phyloP scores from a whole-genome alignment of 202 grass and related monocot genomes.

The Alloteropsis angusta region DNA sequence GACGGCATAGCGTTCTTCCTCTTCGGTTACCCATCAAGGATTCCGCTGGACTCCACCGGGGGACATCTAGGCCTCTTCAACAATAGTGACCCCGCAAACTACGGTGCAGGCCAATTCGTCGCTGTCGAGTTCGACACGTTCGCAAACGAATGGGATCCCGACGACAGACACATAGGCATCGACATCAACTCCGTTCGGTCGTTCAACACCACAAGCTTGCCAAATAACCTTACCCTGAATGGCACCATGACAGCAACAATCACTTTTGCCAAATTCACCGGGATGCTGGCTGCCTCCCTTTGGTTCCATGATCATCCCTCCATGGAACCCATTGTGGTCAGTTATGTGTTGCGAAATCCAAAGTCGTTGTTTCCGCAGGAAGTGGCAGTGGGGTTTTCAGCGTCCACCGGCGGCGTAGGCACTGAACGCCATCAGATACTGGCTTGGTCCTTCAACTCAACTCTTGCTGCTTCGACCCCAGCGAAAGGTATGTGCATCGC shows the following conservation, averaged over 20 bases:
- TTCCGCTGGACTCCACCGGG: neutral
- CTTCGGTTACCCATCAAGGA: neutral
- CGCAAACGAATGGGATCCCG: neutral
- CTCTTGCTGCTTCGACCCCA: no score
- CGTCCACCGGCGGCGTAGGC: neutral
- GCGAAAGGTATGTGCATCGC: no score
- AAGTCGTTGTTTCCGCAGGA: neutral
- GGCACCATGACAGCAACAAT: neutral
- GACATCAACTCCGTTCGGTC: slow-evolving; percentile 26
- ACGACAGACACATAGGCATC: slow-evolving; percentile 19
- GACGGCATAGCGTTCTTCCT: slow-evolving; percentile 48
- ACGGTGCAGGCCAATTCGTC: neutral
- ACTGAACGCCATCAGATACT: no score
- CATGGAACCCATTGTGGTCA: neutral
- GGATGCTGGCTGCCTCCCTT: slow-evolving; percentile 17
- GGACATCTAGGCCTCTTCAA: slow-evolving; percentile 23
- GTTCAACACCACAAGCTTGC: neutral
- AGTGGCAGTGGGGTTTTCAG: neutral
- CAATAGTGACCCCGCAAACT: no score
- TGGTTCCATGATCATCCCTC: neutral
- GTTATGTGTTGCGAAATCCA: neutral
- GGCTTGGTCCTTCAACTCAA: no score
- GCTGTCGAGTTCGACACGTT: slow-evolving; percentile 49
- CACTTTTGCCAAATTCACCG: neutral
- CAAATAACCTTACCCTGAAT: neutral